Conservation (phyloP, 495 filamentous ascomycete genomes). For the Aspergillus indologenus region DNA sequence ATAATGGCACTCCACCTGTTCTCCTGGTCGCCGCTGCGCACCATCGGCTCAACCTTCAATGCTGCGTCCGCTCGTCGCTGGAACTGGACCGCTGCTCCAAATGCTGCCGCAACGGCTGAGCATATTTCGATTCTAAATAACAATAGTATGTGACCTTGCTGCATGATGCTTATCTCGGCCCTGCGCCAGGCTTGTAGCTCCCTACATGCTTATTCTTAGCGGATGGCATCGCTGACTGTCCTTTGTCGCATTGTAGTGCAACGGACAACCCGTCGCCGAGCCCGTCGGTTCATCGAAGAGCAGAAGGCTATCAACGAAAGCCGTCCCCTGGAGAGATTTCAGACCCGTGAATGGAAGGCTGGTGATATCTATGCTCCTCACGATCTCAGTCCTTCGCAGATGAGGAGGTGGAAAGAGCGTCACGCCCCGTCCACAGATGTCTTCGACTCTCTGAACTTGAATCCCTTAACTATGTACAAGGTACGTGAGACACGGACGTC, state of each 20-base stretch:
- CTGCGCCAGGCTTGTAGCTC: no score
- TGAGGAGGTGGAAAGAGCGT: conserved; percentile 62
- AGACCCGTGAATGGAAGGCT: conserved; percentile 56
- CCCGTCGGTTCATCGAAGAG: conserved; percentile 32
- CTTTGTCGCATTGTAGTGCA: conserved; percentile 4
- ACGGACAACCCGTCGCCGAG: conserved; percentile 22
- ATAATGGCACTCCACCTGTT: conserved; percentile 36
- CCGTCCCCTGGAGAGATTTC: conserved; percentile 35
- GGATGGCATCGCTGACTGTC: not conserved
- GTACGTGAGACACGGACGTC: conserved; percentile 42
- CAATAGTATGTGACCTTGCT: not conserved
- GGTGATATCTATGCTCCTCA: conserved; percentile 91
- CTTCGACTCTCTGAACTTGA: conserved; percentile 76
- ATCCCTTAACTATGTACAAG: conserved; percentile 81
- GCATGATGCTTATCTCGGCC: not conserved
- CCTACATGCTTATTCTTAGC: not conserved
- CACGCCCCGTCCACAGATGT: conserved; percentile 56
- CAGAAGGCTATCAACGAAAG: conserved; percentile 39
- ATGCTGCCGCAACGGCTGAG: conserved; percentile 18
- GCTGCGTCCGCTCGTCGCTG: conserved; percentile 33
- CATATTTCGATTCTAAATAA: not conserved
- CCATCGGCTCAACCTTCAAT: conserved; percentile 10
- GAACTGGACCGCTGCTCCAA: conserved; percentile 38
- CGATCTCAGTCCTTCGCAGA: conserved; percentile 73
- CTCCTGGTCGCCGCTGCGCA: conserved; percentile 32